Evolutionary conservation across 2,329 filamentous ascomycete species (phyloP), one percentile per base, ranked within the genome.

Genomic region (Scytalidium sp.): DNA sequence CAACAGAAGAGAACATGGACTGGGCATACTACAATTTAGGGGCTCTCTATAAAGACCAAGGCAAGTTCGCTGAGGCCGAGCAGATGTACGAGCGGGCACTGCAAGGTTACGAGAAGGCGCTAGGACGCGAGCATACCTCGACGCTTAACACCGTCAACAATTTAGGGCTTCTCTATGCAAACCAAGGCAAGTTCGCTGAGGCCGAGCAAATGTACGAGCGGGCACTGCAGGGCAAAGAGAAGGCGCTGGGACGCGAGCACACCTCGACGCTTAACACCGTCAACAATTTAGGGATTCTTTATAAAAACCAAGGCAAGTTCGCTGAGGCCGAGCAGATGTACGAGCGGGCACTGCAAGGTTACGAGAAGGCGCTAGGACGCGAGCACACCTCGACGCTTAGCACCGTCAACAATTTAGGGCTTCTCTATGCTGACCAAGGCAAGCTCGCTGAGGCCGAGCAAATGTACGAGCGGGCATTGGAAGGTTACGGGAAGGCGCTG

Each of bases 281-380:
- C 32, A 44, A 49, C 42, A 55, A 48, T 45, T 43, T 59, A 47
- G 58, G 50, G n/a, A 19, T 1, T 9, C 51, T 60, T 41, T 60
- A 56, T 23, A 1, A 0, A 2, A 15, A 55, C 19, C 51, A 58
- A 52, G 55, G 50, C 45, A 51, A 54, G 53, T 49, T 56, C 3
- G 51, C 22, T 1, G 51, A 54, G 20, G 54, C 53, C 6, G 57
- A 66, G 54, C 49, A 49, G 1, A 67, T 67, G 58, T 67, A 59
- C 20, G 6, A 53, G 7, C 63, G 62, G 42, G 64, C 63, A 43
- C 54, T 68, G 3, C 45, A 59, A 59, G 57, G 63, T 42, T 53
- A 54, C 6, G 55, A 65, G 44, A 55, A 54, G 15, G 52, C 52
- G 39, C 50, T 53, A 46, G 39, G 50, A 43, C 41, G 13, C 50